A percentile compares a stretch with the other conserved stretches of the same genome.
phyloP scores from a whole-genome alignment of 495 filamentous ascomycete genomes.

The Aeminium ludgeri region DNA sequence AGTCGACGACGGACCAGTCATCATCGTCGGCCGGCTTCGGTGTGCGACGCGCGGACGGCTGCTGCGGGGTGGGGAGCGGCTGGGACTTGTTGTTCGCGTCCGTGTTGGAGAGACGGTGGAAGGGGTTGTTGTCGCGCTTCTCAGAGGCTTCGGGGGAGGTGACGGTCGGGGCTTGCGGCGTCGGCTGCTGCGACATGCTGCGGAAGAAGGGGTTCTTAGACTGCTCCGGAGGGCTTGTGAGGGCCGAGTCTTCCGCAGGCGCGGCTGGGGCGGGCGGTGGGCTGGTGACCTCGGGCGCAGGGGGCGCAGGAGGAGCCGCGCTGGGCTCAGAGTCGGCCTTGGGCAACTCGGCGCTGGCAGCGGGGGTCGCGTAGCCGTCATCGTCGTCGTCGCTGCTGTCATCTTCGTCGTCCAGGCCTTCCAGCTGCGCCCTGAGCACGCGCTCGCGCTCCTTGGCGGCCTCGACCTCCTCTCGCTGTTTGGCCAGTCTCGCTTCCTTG shows the following conservation, averaged over 20 bases:
- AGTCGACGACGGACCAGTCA: slow-evolving; percentile 56
- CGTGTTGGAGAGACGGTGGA: slow-evolving; percentile 61
- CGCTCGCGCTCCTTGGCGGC: slow-evolving; percentile 73
- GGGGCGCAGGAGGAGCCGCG: slow-evolving; percentile 29
- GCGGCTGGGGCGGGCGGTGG: slow-evolving; percentile 10
- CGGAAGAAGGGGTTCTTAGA: slow-evolving; percentile 50
- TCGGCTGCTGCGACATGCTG: slow-evolving; percentile 34
- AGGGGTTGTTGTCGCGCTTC: slow-evolving; percentile 76
- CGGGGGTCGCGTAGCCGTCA: slow-evolving; percentile 44
- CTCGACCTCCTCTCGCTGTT: slow-evolving; percentile 83
- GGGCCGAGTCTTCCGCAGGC: slow-evolving; percentile 14
- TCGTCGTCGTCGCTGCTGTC: slow-evolving; percentile 81
- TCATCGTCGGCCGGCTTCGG: slow-evolving; percentile 59
- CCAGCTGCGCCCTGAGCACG: slow-evolving; percentile 72
- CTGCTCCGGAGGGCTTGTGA: slow-evolving; percentile 24
- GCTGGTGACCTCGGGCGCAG: slow-evolving; percentile 16
- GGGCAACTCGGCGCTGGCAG: slow-evolving; percentile 4
- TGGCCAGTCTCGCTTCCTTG: slow-evolving; percentile 68
- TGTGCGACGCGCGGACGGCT: slow-evolving; percentile 25
- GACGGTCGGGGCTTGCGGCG: slow-evolving; percentile 18
- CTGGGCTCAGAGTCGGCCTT: slow-evolving; percentile 28
- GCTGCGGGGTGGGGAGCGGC: slow-evolving; percentile 12
- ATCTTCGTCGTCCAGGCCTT: slow-evolving; percentile 60
- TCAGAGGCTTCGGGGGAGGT: slow-evolving; percentile 25
- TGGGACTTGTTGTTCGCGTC: slow-evolving; percentile 19